Evolutionary conservation across 2,329 filamentous ascomycete genomes (phyloP).

Genomic region (Lasiodiplodia citricola): DNA sequence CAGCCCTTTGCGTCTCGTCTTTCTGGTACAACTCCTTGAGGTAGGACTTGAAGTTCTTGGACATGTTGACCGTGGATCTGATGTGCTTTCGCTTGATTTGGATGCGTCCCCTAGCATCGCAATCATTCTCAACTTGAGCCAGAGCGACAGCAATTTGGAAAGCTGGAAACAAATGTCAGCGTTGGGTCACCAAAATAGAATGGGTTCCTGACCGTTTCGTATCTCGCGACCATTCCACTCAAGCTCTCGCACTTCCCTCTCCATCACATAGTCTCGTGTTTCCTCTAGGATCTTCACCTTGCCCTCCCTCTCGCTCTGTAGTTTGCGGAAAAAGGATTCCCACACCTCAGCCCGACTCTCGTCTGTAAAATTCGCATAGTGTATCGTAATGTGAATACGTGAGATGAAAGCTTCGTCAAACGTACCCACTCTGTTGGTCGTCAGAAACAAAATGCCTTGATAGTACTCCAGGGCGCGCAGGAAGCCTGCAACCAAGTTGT

Average conservation of each 20-base stretch:
- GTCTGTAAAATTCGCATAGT: conserved; percentile 31
- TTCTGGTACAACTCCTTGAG: conserved; percentile 27
- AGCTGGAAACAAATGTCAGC: conserved; percentile 19
- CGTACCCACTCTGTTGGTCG: conserved; percentile 33
- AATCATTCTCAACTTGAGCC: conserved; percentile 29
- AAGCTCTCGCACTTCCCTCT: conserved; percentile 29
- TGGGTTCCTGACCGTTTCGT: conserved; percentile 34
- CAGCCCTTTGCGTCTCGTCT: conserved; percentile 26
- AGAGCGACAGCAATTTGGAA: conserved; percentile 35
- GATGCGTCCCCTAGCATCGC: conserved; percentile 25
- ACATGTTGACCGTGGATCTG: conserved; percentile 30
- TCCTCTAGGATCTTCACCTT: conserved; percentile 14
- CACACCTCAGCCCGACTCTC: conserved; percentile 33
- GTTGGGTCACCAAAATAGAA: too few species aligned
- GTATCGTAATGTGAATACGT: conserved; percentile 31
- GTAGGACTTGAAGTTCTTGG: conserved; percentile 32
- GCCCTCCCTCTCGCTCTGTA: conserved; percentile 29
- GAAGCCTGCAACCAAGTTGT: conserved; percentile 42
- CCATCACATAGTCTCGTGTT: background rate
- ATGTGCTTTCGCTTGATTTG: conserved; percentile 30
- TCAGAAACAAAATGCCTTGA: conserved; percentile 39
- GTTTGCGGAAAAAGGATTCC: conserved; percentile 35
- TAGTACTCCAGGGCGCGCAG: conserved; percentile 29
- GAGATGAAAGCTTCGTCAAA: conserved; percentile 35
- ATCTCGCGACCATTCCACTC: conserved; percentile 41